Base-by-base conservation (phyloP, 2,329 filamentous ascomycete genomes). In the Fusarium goolgardi region DNA sequence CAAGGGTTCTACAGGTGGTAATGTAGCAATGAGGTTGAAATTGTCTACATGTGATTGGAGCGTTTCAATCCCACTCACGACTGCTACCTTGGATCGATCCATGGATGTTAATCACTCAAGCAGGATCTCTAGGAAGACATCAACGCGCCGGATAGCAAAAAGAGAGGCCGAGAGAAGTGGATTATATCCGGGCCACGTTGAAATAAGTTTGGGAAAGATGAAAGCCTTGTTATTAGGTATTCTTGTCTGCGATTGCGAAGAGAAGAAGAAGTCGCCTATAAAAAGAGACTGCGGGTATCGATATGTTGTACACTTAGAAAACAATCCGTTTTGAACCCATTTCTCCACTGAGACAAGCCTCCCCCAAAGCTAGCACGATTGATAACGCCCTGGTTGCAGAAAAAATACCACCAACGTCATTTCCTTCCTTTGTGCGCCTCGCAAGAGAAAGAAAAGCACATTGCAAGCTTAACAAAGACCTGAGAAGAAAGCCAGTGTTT, bases 211-310 rank as follows among this genome's bases (percentile, higher is more conserved):
- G 31, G 6, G 25, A 40, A 31, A 16, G 21, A 13, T 41, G 51
- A 55, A 51, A 40, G 39, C 29, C 18, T 50, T 56, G 53, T 41
- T 55, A 52, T 57, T 39, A 29, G 18, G 18, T 45, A 46, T 70
- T 63, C 40, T 59, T 59, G 63, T 59, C 40, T 59, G 52, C 49
- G 18, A 63, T 44, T 45, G 39, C 35, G 32, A 35, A 35, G 40
- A 45, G 8, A 23, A 50, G 23, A 55, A 44, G n/a, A 67, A 55
- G 47, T 49, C 52, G 41, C 50, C 60, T 25, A 25, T 32, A 16
- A 55, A 51, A 61, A 66, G 31, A 50, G 47, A 57, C 65, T 43
- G 52, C 56, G 65, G 65, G 65, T 69, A 69, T 69, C 65, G 56
- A 69, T 69, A 62, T 25, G 44, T 59, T 67, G 37, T 69, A 69